Evolutionary conservation across 83 land plant genomes (phyloP).

Genomic region (Picea abies): DNA sequence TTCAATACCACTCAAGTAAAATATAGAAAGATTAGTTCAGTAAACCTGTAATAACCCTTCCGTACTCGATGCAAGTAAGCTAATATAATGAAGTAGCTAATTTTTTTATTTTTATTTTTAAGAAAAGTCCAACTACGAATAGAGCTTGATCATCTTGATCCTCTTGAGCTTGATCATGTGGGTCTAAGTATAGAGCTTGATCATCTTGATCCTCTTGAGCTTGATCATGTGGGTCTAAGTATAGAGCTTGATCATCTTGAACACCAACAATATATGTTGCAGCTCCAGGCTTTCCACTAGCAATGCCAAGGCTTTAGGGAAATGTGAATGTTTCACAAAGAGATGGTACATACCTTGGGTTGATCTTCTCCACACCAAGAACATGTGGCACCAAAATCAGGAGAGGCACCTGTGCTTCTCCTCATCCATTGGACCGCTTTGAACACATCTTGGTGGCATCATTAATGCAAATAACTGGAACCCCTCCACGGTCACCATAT

Average conservation of each 20-base stretch:
- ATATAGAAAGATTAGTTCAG: no score
- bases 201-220: no score
- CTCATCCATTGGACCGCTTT: constrained; percentile 29
- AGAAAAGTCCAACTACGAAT: no score
- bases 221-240: constrained; percentile 98
- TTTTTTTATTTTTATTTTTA: no score
- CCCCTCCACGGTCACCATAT: constrained; percentile 97
- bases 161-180: no score
- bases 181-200: no score
- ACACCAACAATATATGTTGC: constrained; percentile 94
- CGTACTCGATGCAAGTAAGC: no score
- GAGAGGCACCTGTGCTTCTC: constrained; percentile 52
- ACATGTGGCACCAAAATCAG: constrained; percentile 85
- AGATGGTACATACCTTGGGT: constrained; percentile 90
- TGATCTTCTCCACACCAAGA: constrained; percentile 87
- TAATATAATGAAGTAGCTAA: no score
- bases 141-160: no score
- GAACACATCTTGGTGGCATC: constrained; percentile 66
- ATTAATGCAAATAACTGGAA: constrained; percentile 84
- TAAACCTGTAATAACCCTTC: no score
- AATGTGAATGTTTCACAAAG: constrained; percentile 81
- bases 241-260: constrained; percentile 94
- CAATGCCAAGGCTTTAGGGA: constrained; percentile 95
- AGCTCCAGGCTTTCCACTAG: constrained; percentile 97
- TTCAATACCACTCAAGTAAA: no score